Conservation (phyloP, 768 basidiomycete species). For the Psilocybe cyanescens region DNA sequence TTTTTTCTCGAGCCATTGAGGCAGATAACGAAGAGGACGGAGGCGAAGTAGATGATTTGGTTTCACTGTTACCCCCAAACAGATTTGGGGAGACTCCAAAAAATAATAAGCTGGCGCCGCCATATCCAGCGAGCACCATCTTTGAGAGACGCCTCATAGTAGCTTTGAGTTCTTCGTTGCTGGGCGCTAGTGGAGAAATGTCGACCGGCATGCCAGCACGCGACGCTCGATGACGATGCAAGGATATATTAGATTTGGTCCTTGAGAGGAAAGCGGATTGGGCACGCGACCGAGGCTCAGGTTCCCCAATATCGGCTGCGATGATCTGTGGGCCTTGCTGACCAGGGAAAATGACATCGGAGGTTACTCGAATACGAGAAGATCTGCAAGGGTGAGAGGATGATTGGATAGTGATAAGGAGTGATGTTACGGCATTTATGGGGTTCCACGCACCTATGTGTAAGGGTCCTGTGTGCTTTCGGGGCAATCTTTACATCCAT, state of each 20-base stretch:
- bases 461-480: constrained; percentile 30
- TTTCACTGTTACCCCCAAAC: constrained; percentile 13
- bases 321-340: constrained; percentile 70
- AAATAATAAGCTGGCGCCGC: constrained; percentile 80
- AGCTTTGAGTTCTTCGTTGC: constrained; percentile 59
- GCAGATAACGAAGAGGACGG: constrained; percentile 31
- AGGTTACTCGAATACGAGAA: constrained; percentile 74
- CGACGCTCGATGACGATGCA: constrained; percentile 18
- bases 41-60: constrained; percentile 28
- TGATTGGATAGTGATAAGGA: not conserved
- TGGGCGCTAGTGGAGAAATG: constrained; percentile 21
- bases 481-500: constrained; percentile 59
- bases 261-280: constrained; percentile 23
- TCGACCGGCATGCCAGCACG: constrained; percentile 20
- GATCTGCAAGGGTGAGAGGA: constrained; percentile 27
- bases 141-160: constrained; percentile 82
- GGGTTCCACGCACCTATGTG: constrained; percentile 35
- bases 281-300: constrained; percentile 23
- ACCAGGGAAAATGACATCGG: constrained; percentile 71
- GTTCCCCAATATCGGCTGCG: constrained; percentile 79
- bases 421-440: constrained; percentile 1
- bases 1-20: constrained; percentile 40
- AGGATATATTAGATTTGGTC: constrained; percentile 24
- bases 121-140: constrained; percentile 84
- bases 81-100: constrained; percentile 62